Evolutionary conservation across 129 eudicot species (phyloP).

Genomic region (Silybum marianum): DNA sequence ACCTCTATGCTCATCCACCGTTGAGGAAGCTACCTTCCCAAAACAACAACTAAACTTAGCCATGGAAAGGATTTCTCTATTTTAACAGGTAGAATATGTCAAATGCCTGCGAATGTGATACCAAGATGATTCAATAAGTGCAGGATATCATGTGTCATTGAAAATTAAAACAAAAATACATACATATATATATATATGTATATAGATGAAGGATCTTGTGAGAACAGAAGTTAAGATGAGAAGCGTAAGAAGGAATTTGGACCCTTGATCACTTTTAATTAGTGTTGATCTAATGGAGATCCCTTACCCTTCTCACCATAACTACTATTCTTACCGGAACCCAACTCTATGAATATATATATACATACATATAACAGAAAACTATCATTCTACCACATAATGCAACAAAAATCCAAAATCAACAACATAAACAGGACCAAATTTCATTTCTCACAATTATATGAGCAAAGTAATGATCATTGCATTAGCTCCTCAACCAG

Average conservation of each 20-base stretch:
- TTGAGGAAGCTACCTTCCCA: constrained; percentile 32
- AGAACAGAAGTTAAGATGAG: too few relatives aligned
- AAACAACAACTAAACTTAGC: constrained; percentile 54
- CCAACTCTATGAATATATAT: too few relatives aligned
- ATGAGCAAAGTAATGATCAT: not conserved
- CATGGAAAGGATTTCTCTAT: constrained; percentile 35
- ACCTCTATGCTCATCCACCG: constrained; percentile 49
- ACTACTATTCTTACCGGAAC: too few relatives aligned
- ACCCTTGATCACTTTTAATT: too few relatives aligned
- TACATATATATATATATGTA: too few relatives aligned
- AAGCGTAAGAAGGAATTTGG: too few relatives aligned
- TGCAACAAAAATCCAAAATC: not conserved
- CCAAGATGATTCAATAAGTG: constrained; percentile 14
- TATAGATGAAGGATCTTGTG: too few relatives aligned
- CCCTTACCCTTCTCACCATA: too few relatives aligned
- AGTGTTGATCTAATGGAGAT: too few relatives aligned
- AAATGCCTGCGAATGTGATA: constrained; percentile 17
- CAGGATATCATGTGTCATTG: constrained; percentile 3
- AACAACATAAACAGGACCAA: not conserved
- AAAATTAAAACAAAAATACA: not conserved
- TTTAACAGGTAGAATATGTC: constrained; percentile 17
- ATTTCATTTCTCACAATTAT: not conserved
- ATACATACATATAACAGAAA: not conserved
- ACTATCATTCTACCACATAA: not conserved
- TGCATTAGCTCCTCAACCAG: not conserved